Evolutionary conservation across 2,329 filamentous ascomycete species (phyloP), one percentile per base, ranked within the genome.

Genomic region (Pseudogymnoascus sp.): DNA sequence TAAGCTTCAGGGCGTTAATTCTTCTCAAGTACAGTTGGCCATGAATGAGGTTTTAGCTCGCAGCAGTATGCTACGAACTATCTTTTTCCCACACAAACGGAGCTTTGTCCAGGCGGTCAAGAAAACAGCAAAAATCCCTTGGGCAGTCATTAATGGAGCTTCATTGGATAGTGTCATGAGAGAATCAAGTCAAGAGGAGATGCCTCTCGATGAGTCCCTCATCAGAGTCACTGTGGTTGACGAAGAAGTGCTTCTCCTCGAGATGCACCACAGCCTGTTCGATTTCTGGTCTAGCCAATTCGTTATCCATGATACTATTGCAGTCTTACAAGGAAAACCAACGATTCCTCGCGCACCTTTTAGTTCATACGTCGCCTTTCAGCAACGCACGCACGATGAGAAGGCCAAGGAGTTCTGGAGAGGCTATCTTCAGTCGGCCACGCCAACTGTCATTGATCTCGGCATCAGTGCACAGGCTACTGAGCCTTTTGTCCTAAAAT

Each of bases 371-470:
- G 50, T 57, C n/a, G 50, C 50, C 50, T 57, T 57, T 19, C 50
- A 57, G 17, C 23, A 57, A 57, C 26, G 10, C n/a, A 19, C 50
- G 17, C 50, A 57, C 9, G 28, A 57, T 33, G 50, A 33, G n/a
- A 57, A 57, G 28, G 50, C 50, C 2, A 57, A 57, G n/a, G 50
- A 57, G 3, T 57, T 57, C 28, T 57, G 50, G 50, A 57, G 50
- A 19, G 50, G 50, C 50, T 57, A 57, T 57, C 50, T 57, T 33
- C 50, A 57, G 28, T 57, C 50, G n/a, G 26, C 50, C n/a, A 57
- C 50, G 11, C 26, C 50, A 57, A 57, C 50, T 3, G 17, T 57
- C 10, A n/a, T 57, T 33, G 28, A 57, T 33, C 50, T 57, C 4
- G 50, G 50, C 5, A 33, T 33, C 9, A 33, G 50, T 57, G 28